Percentiles rank a stretch among this genome's conserved stretches.
These are phyloP conservation scores for Phytopythium helicoides DNA, from an alignment of 352 stramenopile species.

Conservation along the genomic window DNA sequence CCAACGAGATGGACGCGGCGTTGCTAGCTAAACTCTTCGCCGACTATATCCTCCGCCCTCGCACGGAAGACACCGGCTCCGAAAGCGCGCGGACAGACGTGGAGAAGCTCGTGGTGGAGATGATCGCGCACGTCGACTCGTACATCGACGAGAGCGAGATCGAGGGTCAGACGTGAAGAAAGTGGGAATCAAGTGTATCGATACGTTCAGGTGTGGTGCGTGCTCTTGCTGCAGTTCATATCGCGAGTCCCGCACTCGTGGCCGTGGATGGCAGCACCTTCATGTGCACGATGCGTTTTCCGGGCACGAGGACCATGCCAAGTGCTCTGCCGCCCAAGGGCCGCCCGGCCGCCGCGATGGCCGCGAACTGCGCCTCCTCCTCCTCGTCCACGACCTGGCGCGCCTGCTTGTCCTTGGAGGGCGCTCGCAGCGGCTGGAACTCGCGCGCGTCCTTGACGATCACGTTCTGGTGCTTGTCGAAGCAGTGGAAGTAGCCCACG, in stretches of 20 bases:
- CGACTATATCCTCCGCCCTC: conserved; percentile 52
- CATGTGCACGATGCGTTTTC: conserved; percentile 77
- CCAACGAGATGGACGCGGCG: conserved; percentile 70
- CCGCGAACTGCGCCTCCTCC: conserved; percentile 33
- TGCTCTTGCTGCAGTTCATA: conserved; percentile 1
- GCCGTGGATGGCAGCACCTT: conserved; percentile 33
- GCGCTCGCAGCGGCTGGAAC: conserved; percentile 37
- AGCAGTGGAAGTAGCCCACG: conserved; percentile 68
- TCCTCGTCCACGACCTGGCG: conserved; percentile 27
- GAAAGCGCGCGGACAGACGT: conserved; percentile 16
- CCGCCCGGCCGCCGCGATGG: conserved; percentile 9
- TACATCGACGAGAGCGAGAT: conserved; percentile 74
- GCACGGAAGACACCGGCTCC: conserved; percentile 1
- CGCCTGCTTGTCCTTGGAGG: conserved; percentile 31
- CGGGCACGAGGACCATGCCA: conserved; percentile 73
- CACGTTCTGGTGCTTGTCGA: conserved; percentile 84
- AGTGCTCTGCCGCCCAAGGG: conserved; percentile 42
- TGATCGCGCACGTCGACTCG: conserved; percentile 71
- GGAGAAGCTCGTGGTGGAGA: conserved; percentile 49
- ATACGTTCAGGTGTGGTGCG: background rate
- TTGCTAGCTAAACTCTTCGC: conserved; percentile 50
- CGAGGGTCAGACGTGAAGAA: conserved; percentile 3
- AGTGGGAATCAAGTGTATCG: background rate
- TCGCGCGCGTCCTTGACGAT: conserved; percentile 72
- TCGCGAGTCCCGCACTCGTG: background rate